phyloP scores from a whole-genome alignment of 441 rosid species.

The Syzygium malaccense region DNA sequence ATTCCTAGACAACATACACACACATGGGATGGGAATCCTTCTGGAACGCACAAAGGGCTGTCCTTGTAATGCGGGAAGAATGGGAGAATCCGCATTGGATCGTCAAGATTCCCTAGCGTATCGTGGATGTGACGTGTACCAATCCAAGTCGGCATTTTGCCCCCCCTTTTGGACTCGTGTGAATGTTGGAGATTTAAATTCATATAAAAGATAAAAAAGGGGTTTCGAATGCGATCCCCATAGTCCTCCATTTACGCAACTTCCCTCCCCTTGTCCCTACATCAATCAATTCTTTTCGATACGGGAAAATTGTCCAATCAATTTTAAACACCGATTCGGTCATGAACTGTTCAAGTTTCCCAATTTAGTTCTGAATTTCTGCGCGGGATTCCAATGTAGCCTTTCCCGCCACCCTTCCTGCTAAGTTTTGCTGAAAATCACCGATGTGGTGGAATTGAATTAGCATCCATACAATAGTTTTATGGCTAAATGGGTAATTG shows the following conservation, averaged over 20 bases:
- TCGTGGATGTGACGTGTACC: not conserved
- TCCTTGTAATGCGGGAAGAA: not conserved
- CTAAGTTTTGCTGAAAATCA: accelerated
- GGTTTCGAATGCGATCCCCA: not conserved
- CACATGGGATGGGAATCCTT: not conserved
- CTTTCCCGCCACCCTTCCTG: accelerated
- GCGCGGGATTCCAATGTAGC: accelerated
- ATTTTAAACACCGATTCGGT: accelerated
- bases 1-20: not conserved
- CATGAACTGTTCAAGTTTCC: accelerated
- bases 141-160: not conserved
- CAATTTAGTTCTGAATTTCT: not conserved
- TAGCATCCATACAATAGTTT: accelerated
- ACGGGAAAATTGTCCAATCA: not conserved
- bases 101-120: not conserved
- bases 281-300: not conserved
- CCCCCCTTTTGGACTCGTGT: not conserved
- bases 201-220: not conserved
- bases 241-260: not conserved
- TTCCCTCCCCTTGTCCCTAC: not conserved
- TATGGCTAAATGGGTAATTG: not conserved
- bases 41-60: not conserved
- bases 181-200: not conserved
- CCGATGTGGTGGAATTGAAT: accelerated
- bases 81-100: not conserved